Conservation (phyloP, 2,329 filamentous ascomycete genomes). For the Furcasterigmium furcatum region DNA sequence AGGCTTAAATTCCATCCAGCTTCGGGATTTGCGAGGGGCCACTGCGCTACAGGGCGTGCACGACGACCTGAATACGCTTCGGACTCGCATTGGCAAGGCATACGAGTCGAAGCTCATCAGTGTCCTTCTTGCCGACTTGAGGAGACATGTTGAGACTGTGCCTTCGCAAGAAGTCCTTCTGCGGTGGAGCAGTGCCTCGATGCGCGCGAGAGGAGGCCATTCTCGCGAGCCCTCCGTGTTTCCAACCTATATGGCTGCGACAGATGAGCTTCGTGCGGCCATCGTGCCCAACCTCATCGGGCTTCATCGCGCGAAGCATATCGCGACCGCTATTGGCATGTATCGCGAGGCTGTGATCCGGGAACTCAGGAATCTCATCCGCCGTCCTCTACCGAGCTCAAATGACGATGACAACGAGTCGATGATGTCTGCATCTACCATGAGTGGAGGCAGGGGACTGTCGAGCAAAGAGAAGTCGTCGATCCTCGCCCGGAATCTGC, state of each 20-base stretch:
- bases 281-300: slow-evolving; percentile 72
- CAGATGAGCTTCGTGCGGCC: slow-evolving; percentile 65
- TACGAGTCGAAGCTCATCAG: slow-evolving; percentile 81
- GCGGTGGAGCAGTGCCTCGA: slow-evolving; percentile 78
- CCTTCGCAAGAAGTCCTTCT: slow-evolving; percentile 71
- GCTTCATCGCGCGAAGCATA: slow-evolving; percentile 76
- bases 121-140: slow-evolving; percentile 74
- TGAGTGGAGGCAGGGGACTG: slow-evolving; percentile 61
- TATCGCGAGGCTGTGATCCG: slow-evolving; percentile 82
- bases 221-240: slow-evolving; percentile 64
- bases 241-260: slow-evolving; percentile 75
- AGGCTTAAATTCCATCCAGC: slow-evolving; percentile 28
- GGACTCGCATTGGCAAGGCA: slow-evolving; percentile 78
- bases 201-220: slow-evolving; percentile 66
- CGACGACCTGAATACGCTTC: slow-evolving; percentile 71
- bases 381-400: slow-evolving; percentile 83
- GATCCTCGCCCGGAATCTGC: slow-evolving; percentile 81
- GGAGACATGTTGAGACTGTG: slow-evolving; percentile 73
- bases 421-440: slow-evolving; percentile 79
- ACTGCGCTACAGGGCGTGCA: slow-evolving; percentile 78
- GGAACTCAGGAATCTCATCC: slow-evolving; percentile 83
- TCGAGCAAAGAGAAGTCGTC: slow-evolving; percentile 88
- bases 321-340: slow-evolving; percentile 74
- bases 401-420: slow-evolving; percentile 93
- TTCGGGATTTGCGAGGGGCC: slow-evolving; percentile 71